A percentile compares a stretch with the other conserved stretches of the same genome.
These are phyloP conservation scores for Lentinula raphanica DNA, from an alignment of 768 basidiomycete species.

Conservation along the genomic window DNA sequence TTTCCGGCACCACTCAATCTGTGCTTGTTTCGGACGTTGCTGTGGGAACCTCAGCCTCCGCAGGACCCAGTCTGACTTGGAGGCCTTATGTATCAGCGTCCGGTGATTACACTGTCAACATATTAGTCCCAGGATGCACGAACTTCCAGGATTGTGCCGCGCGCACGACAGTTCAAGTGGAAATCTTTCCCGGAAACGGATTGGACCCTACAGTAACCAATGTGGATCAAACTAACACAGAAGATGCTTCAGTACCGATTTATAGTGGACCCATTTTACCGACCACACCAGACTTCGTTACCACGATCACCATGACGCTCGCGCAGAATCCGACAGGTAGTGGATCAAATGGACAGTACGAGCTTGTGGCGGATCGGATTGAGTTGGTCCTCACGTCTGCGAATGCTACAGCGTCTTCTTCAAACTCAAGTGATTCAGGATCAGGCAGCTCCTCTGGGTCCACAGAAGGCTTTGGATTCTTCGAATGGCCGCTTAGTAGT, in stretches of 20 bases:
- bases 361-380: constrained; percentile 83
- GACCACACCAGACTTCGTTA: constrained; percentile 62
- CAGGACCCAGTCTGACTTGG: constrained; percentile 83
- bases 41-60: constrained; percentile 54
- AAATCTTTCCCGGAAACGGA: constrained; percentile 73
- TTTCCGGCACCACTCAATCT: constrained; percentile 74
- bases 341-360: constrained; percentile 64
- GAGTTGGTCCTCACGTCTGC: constrained; percentile 70
- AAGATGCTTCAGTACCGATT: constrained; percentile 56
- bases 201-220: constrained; percentile 61
- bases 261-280: constrained; percentile 86
- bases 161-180: constrained; percentile 79
- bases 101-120: constrained; percentile 78
- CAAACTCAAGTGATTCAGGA: constrained; percentile 25
- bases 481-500: constrained; percentile 73
- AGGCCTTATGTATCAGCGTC: constrained; percentile 87
- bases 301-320: constrained; percentile 72
- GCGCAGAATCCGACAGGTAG: constrained; percentile 57
- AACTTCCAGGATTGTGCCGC: constrained; percentile 72
- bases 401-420: constrained; percentile 34
- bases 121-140: constrained; percentile 84
- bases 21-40: constrained; percentile 65
- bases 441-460: constrained; percentile 25
- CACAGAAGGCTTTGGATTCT: constrained; percentile 71
- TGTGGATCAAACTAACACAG: constrained; percentile 64